A percentile compares a stretch with the other conserved stretches of the same genome.
Evolutionary conservation across 176 grass and related monocot genomes (phyloP).

Genomic region (maize (Zea mays)): DNA sequence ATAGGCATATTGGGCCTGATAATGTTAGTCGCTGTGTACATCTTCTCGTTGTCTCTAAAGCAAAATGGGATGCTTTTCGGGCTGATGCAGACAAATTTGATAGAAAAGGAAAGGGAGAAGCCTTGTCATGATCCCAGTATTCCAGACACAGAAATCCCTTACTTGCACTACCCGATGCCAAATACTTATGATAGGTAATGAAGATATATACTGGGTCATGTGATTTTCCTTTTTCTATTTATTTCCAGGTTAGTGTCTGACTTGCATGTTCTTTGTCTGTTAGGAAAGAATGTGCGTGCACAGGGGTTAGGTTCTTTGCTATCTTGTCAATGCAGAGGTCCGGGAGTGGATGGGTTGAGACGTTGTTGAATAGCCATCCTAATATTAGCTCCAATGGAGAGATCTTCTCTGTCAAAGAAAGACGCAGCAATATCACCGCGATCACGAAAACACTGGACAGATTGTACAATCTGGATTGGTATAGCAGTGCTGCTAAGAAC

Average conservation of each 20-base stretch:
- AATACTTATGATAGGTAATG: slow-evolving; percentile 83
- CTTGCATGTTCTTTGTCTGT: slow-evolving; percentile 32
- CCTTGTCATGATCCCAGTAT: slow-evolving; percentile 50
- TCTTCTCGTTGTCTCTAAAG: slow-evolving; percentile 71
- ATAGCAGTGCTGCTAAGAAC: slow-evolving; percentile 94
- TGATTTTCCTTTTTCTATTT: not conserved
- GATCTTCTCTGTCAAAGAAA: slow-evolving; percentile 85
- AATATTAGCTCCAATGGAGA: slow-evolving; percentile 94
- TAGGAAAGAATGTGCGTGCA: slow-evolving; percentile 89
- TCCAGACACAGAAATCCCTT: slow-evolving; percentile 56
- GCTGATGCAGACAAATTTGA: slow-evolving; percentile 53
- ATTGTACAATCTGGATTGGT: slow-evolving; percentile 92
- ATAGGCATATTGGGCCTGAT: slow-evolving; percentile 64
- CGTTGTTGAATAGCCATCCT: slow-evolving; percentile 83
- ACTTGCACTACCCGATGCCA: slow-evolving; percentile 71
- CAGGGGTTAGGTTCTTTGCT: slow-evolving; percentile 82
- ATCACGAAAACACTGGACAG: slow-evolving; percentile 70
- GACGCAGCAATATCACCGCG: slow-evolving; percentile 63
- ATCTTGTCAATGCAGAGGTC: slow-evolving; percentile 99
- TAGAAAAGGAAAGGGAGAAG: slow-evolving; percentile 51
- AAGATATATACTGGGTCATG: not conserved
- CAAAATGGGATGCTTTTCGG: slow-evolving; percentile 70
- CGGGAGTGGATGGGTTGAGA: slow-evolving; percentile 93
- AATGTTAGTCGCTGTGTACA: slow-evolving; percentile 68
- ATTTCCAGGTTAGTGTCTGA: not conserved